A percentile compares a stretch with the other conserved stretches of the same genome.
These are phyloP conservation scores for Symbiodinium natans DNA, from an alignment of 73 alveolate genomes.

Conservation along the genomic window DNA sequence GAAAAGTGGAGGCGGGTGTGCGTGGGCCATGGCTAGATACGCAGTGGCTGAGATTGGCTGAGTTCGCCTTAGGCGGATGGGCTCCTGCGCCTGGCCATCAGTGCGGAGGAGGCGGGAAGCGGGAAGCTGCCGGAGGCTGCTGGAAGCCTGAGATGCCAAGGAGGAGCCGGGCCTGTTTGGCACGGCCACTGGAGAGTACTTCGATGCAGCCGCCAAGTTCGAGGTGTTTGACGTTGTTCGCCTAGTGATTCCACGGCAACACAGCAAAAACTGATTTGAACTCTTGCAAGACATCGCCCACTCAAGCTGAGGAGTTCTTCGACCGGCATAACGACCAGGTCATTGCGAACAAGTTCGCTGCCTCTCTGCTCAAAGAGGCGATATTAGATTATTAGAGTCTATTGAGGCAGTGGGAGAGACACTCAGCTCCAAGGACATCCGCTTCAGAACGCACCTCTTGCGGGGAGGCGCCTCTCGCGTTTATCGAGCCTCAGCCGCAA, in stretches of 20 bases:
- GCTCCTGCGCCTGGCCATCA: constrained; percentile 80
- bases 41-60: background rate
- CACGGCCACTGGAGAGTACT: constrained; percentile 83
- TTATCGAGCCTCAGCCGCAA: background rate
- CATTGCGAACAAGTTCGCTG: constrained; percentile 60
- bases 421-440: constrained; percentile 72
- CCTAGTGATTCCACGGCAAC: too few relatives aligned
- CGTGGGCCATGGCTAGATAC: too few relatives aligned
- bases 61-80: constrained; percentile 63
- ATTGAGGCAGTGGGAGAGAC: too few relatives aligned
- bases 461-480: constrained; percentile 43
- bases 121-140: background rate
- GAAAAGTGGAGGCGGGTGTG: too few relatives aligned
- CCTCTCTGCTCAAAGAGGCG: too few relatives aligned
- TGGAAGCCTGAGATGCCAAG: background rate
- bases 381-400: too few relatives aligned
- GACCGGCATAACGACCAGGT: constrained; percentile 81
- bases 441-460: constrained; percentile 77
- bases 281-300: too few relatives aligned
- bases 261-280: too few relatives aligned
- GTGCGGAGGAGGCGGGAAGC: constrained; percentile 68
- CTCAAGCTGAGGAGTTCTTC: constrained; percentile 63
- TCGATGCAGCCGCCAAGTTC: constrained; percentile 85
- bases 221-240: constrained; percentile 41
- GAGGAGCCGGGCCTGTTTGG: constrained; percentile 75